phyloP scores from a whole-genome alignment of 768 basidiomycete species.

The Pleurotus platypus region DNA sequence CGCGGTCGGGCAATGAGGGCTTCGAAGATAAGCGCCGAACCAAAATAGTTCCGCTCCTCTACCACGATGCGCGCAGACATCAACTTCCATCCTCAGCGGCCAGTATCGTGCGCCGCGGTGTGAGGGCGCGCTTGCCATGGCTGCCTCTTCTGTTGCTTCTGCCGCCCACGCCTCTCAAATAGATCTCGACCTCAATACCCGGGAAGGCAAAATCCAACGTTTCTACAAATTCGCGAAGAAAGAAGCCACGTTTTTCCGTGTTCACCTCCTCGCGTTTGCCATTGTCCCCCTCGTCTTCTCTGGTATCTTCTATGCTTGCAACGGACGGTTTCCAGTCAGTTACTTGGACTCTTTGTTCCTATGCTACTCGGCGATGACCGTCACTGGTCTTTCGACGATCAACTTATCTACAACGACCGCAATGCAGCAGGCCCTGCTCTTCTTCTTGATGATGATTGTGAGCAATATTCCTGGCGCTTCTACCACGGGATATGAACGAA shows the following conservation, averaged over 20 bases:
- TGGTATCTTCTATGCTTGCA: slow-evolving; percentile 63
- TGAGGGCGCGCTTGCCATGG: too few species aligned
- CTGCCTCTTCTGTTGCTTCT: too few species aligned
- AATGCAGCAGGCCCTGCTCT: slow-evolving; percentile 48
- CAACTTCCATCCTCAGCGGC: too few species aligned
- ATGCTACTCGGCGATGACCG: slow-evolving; percentile 58
- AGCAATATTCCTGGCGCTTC: slow-evolving; percentile 12
- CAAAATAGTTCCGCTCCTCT: too few species aligned
- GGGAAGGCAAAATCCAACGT: not conserved
- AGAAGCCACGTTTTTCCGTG: slow-evolving; percentile 48
- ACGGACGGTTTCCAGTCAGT: slow-evolving; percentile 46
- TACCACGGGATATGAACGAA: not conserved
- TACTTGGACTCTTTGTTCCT: slow-evolving; percentile 60
- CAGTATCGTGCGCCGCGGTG: too few species aligned
- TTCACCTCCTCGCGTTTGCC: slow-evolving; percentile 47
- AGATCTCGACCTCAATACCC: not conserved
- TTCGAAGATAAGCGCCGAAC: too few species aligned
- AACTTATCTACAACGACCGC: slow-evolving; percentile 46
- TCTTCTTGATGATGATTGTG: slow-evolving; percentile 50
- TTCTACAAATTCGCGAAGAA: not conserved
- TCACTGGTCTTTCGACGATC: slow-evolving; percentile 43
- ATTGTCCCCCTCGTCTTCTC: slow-evolving; percentile 57
- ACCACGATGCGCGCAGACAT: too few species aligned
- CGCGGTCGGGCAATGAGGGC: too few species aligned
- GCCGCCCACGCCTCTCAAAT: not conserved